Evolutionary conservation across 495 filamentous ascomycete genomes (phyloP).

Genomic region (Penicillium paxilli): DNA sequence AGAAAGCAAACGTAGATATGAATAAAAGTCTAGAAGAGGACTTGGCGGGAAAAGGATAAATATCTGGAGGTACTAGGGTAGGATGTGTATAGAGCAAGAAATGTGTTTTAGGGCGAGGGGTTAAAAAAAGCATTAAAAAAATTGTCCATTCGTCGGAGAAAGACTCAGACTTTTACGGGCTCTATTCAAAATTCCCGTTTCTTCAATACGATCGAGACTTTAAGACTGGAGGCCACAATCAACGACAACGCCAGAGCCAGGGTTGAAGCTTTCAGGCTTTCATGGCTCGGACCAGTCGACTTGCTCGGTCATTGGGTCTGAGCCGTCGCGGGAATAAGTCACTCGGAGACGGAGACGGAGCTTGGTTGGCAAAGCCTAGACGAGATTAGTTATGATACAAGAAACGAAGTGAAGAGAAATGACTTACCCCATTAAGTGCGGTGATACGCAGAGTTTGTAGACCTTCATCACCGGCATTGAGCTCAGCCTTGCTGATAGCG

Average conservation of each 20-base stretch:
- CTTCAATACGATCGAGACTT: not conserved
- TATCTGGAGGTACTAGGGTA: constrained; percentile 7
- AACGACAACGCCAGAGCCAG: not conserved
- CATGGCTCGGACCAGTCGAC: constrained; percentile 92
- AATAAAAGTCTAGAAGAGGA: constrained; percentile 16
- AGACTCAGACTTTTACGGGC: constrained; percentile 12
- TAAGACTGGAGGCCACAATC: not conserved
- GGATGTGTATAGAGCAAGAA: constrained; percentile 2
- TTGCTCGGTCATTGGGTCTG: constrained; percentile 78
- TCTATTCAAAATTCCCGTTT: not conserved
- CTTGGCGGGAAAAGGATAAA: constrained; percentile 6
- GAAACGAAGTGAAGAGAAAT: not conserved
- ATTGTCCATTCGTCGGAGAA: constrained; percentile 14
- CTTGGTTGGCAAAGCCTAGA: constrained; percentile 62
- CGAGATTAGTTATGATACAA: constrained; percentile 6
- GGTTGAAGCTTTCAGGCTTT: no score
- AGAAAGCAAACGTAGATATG: constrained; percentile 4
- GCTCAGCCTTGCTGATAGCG: constrained; percentile 75
- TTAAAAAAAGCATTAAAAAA: constrained; percentile 12
- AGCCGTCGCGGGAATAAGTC: constrained; percentile 68
- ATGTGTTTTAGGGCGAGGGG: constrained; percentile 13
- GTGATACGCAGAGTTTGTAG: constrained; percentile 84
- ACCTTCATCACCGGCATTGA: constrained; percentile 77
- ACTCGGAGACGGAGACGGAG: constrained; percentile 85
- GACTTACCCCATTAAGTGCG: constrained; percentile 82